phyloP scores from a whole-genome alignment of 139 green algal genomes.

The Asterochloris sp. region DNA sequence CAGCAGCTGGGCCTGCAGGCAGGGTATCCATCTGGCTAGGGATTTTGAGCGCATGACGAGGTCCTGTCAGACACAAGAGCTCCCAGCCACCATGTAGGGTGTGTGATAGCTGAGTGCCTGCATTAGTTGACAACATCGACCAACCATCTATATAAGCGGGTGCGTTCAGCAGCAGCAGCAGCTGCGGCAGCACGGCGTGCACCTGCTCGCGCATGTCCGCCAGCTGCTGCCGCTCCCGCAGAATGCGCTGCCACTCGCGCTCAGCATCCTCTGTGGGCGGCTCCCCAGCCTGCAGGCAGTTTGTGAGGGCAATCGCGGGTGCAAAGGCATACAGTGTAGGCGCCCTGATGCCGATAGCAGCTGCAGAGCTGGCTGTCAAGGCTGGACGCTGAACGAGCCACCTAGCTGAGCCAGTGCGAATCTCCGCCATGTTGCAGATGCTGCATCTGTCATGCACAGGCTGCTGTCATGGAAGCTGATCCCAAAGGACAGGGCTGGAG shows the following conservation, averaged over 20 bases:
- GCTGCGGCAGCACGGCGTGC: neutral
- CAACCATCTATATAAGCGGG: no score
- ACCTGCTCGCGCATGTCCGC: conserved; percentile 34
- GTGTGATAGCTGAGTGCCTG: no score
- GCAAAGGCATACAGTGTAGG: neutral
- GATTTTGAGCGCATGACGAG: neutral
- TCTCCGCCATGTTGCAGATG: no score
- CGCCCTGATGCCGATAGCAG: no score
- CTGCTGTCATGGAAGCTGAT: no score
- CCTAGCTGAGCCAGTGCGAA: no score
- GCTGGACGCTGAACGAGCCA: no score
- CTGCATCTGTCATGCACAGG: no score
- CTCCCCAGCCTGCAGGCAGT: conserved; percentile 31
- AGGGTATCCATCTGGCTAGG: neutral
- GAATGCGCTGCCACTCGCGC: conserved; percentile 38
- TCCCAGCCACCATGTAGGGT: no score
- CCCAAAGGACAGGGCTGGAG: no score
- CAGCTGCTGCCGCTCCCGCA: conserved; percentile 33
- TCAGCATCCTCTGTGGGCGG: conserved; percentile 58
- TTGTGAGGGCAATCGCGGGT: neutral
- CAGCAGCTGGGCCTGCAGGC: conserved; percentile 29
- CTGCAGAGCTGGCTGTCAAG: no score
- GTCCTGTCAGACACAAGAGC: neutral
- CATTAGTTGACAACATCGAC: no score
- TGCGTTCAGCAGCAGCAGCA: neutral